These are phyloP conservation scores for Trichoderma orchidacearum DNA, from an alignment of 495 filamentous ascomycete species.

Conservation along the genomic window DNA sequence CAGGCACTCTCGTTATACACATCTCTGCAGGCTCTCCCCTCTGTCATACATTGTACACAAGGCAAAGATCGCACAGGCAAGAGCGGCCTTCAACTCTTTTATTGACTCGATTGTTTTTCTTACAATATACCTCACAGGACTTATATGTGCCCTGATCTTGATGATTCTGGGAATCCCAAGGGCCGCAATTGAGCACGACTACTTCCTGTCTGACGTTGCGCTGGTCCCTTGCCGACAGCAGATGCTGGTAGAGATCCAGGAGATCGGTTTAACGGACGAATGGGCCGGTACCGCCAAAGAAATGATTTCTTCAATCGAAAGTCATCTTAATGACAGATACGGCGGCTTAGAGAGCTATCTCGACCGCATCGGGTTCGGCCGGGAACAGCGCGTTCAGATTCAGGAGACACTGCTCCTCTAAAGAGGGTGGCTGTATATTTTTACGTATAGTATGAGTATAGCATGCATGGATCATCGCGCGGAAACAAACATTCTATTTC, in stretches of 20 bases:
- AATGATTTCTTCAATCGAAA: slow-evolving; percentile 35
- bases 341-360: slow-evolving; percentile 52
- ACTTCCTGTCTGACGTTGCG: slow-evolving; percentile 41
- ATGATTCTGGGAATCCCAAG: slow-evolving; percentile 42
- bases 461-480: not conserved
- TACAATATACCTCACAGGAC: not conserved
- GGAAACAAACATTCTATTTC: slow-evolving; percentile 23
- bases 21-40: slow-evolving; percentile 35
- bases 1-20: slow-evolving; percentile 20
- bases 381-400: slow-evolving; percentile 13
- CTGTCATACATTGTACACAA: slow-evolving; percentile 71
- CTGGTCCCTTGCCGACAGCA: slow-evolving; percentile 44
- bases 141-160: slow-evolving; percentile 51
- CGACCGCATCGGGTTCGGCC: slow-evolving; percentile 38
- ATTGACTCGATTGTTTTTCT: not conserved
- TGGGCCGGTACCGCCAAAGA: slow-evolving; percentile 50
- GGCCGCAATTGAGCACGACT: slow-evolving; percentile 50
- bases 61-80: slow-evolving; percentile 74
- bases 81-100: not conserved
- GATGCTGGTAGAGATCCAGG: slow-evolving; percentile 51
- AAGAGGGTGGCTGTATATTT: too few relatives aligned
- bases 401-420: slow-evolving; percentile 6
- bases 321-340: slow-evolving; percentile 40
- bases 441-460: too few relatives aligned
- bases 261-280: slow-evolving; percentile 51